Percentiles rank a stretch among this genome's conserved stretches.
Evolutionary conservation across 371 early-diverging fungal genomes (phyloP).

Genomic region (Gilbertella persicaria): DNA sequence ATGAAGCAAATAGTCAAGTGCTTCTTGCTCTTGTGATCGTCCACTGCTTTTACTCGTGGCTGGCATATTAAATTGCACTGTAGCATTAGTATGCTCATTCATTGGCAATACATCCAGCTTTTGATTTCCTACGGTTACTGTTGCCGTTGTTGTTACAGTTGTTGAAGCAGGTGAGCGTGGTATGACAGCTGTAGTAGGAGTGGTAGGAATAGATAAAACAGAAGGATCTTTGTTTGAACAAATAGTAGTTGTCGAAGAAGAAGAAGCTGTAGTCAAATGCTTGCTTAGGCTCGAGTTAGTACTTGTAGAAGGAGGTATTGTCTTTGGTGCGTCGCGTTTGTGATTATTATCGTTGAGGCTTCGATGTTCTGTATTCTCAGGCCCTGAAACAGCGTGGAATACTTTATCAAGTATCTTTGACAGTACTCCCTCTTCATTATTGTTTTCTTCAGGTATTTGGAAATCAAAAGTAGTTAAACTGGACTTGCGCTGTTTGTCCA

Average conservation of each 20-base stretch:
- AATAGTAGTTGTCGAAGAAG: slow-evolving; percentile 1
- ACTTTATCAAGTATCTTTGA: slow-evolving; percentile 62
- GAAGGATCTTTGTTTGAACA: not conserved
- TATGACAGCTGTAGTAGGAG: slow-evolving; percentile 3
- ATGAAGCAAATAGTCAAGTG: slow-evolving; percentile 26
- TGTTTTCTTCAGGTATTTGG: slow-evolving; percentile 36
- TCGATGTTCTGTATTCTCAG: slow-evolving; percentile 3
- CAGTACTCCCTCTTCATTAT: slow-evolving; percentile 51
- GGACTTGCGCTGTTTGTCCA: slow-evolving; percentile 26
- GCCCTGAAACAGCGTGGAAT: slow-evolving; percentile 48
- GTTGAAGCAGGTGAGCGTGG: slow-evolving; percentile 16
- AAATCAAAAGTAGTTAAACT: slow-evolving; percentile 51
- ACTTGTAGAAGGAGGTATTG: not conserved
- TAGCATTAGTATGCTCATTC: slow-evolving; percentile 10
- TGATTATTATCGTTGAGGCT: not conserved
- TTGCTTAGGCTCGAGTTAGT: slow-evolving; percentile 11
- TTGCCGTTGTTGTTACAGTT: slow-evolving; percentile 28
- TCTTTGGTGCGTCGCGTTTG: not conserved
- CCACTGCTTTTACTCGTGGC: not conserved
- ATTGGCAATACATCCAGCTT: slow-evolving; percentile 1
- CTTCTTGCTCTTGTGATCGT: slow-evolving; percentile 20
- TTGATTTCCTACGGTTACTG: slow-evolving; percentile 27
- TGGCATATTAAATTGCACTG: slow-evolving; percentile 14
- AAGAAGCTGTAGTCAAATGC: slow-evolving; percentile 7
- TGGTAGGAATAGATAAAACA: slow-evolving; percentile 1